phyloP scores from a whole-genome alignment of 2,329 filamentous ascomycete species.

The Fusarium lateritium region DNA sequence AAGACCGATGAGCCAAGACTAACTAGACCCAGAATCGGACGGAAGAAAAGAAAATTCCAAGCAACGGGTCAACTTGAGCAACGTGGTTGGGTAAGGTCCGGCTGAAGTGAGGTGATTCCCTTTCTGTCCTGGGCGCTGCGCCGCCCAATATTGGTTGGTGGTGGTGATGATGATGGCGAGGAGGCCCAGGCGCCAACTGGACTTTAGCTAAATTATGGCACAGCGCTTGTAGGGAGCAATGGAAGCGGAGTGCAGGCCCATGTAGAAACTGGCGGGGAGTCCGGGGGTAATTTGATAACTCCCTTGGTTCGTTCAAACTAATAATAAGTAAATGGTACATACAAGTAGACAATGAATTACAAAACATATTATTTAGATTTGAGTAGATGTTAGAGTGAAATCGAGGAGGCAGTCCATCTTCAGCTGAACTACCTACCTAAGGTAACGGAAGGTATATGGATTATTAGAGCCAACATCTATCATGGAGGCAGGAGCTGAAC shows the following conservation, averaged over 20 bases:
- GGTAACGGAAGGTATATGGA: not conserved
- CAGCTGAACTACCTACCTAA: not conserved
- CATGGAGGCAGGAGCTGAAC: constrained; percentile 15
- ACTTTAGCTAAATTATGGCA: constrained; percentile 29
- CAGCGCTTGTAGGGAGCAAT: constrained; percentile 12
- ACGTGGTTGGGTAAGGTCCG: constrained; percentile 24
- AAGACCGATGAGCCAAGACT: constrained; percentile 31
- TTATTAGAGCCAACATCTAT: constrained; percentile 8
- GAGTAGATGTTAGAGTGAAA: not conserved
- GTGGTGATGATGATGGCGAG: constrained; percentile 26
- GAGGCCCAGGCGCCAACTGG: constrained; percentile 32
- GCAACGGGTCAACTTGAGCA: constrained; percentile 32
- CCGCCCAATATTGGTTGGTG: constrained; percentile 36
- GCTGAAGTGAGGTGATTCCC: constrained; percentile 3
- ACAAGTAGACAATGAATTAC: no score
- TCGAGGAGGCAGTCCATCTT: not conserved
- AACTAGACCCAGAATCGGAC: constrained; percentile 30
- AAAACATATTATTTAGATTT: no score
- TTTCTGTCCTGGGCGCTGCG: constrained; percentile 38
- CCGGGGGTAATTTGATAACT: no score
- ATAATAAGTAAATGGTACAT: no score
- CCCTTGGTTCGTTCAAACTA: no score
- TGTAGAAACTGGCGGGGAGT: constrained; percentile 21
- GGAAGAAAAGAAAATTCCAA: constrained; percentile 34
- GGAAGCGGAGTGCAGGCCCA: constrained; percentile 14